Evolutionary conservation across 2,329 filamentous ascomycete genomes (phyloP).

Genomic region (Neoascochyta sp.): DNA sequence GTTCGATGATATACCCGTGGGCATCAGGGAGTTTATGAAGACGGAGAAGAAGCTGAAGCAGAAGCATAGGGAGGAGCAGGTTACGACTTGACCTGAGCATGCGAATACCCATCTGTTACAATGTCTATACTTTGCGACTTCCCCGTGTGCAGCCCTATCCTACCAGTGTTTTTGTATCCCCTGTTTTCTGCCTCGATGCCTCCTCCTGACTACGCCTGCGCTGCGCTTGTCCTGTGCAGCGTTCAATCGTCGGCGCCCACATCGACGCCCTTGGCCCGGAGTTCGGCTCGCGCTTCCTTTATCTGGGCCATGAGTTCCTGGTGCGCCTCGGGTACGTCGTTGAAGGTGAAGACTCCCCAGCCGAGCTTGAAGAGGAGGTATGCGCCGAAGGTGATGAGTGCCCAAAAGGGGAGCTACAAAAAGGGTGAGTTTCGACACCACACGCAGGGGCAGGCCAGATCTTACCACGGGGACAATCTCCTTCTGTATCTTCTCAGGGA

Average conservation of each 20-base stretch:
- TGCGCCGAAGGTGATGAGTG: conserved; percentile 82
- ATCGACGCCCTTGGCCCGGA: conserved; percentile 70
- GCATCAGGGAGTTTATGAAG: conserved; percentile 95
- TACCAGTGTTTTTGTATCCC: neutral
- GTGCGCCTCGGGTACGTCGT: conserved; percentile 89
- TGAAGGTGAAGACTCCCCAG: conserved; percentile 90
- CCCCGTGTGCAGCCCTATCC: no score
- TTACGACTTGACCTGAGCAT: conserved; percentile 17
- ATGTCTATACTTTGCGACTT: no score
- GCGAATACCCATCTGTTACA: conserved; percentile 13
- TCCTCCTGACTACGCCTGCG: no score
- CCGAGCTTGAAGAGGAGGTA: conserved; percentile 90
- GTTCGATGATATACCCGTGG: conserved; percentile 79
- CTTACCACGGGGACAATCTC: conserved; percentile 87
- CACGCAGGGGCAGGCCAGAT: conserved; percentile 15
- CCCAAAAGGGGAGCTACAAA: conserved; percentile 83
- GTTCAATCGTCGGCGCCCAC: conserved; percentile 55
- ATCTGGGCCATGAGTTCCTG: conserved; percentile 85
- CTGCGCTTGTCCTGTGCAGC: no score
- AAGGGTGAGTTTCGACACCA: conserved; percentile 7
- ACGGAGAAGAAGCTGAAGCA: conserved; percentile 86
- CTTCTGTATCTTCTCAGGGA: conserved; percentile 72
- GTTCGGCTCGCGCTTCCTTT: conserved; percentile 68
- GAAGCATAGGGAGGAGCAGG: conserved; percentile 61
- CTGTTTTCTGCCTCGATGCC: neutral